These are phyloP conservation scores for Aschersonia sp. DNA, from an alignment of 2,329 filamentous ascomycete genomes.

Conservation along the genomic window DNA sequence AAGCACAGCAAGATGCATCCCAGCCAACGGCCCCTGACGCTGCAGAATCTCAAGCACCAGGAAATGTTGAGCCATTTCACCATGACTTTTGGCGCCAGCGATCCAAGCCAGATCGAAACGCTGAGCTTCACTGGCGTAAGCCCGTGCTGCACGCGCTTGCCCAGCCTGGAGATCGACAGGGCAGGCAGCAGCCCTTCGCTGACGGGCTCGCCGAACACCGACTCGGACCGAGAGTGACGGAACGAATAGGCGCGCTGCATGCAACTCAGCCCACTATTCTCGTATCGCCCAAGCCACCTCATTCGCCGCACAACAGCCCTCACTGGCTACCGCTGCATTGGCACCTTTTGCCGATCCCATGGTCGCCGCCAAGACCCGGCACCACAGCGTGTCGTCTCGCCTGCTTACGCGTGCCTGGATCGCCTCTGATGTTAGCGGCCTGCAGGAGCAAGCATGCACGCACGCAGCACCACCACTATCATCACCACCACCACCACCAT, in stretches of 20 bases:
- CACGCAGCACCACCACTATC: too few relatives aligned
- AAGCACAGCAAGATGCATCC: slow-evolving; percentile 22
- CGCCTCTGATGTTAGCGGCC: too few relatives aligned
- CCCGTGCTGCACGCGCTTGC: slow-evolving; percentile 26
- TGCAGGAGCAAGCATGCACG: too few relatives aligned
- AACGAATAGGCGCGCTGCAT: neutral
- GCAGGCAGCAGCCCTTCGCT: slow-evolving; percentile 3
- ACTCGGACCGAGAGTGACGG: slow-evolving; percentile 6
- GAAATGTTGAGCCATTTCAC: slow-evolving; percentile 30
- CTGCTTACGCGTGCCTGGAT: too few relatives aligned
- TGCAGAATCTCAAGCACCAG: slow-evolving; percentile 30
- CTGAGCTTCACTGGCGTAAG: slow-evolving; percentile 24
- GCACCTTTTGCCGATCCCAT: too few relatives aligned
- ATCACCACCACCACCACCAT: too few relatives aligned
- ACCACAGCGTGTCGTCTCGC: too few relatives aligned
- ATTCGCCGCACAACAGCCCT: neutral
- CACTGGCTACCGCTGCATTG: neutral
- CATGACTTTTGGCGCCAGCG: slow-evolving; percentile 28
- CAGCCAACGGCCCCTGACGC: slow-evolving; percentile 28
- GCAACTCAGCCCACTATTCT: neutral
- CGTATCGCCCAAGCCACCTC: neutral
- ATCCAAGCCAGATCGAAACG: slow-evolving; percentile 16
- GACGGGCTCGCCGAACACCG: slow-evolving; percentile 4
- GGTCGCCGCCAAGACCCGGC: too few relatives aligned
- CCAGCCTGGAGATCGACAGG: slow-evolving; percentile 19